Conservation (phyloP, 2,329 filamentous ascomycete species). For the Cercospora canescens region DNA sequence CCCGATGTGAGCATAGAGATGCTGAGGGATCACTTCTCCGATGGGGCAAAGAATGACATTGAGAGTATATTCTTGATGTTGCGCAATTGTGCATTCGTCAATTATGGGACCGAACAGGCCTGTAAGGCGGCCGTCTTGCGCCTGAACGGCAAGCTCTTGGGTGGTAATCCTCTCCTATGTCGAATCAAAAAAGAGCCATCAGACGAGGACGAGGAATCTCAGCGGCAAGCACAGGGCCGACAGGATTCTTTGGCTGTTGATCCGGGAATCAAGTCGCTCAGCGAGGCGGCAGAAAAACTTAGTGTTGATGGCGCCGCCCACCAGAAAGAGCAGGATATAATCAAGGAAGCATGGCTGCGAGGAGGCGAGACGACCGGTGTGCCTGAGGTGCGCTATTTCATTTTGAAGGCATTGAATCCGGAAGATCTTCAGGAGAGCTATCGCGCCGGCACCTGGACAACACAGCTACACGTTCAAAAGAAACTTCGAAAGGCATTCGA, state of each 20-base stretch:
- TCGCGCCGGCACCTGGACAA: conserved; percentile 84
- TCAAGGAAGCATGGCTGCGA: neutral
- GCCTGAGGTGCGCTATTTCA: conserved; percentile 69
- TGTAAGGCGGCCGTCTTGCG: conserved; percentile 75
- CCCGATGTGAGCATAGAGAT: conserved; percentile 77
- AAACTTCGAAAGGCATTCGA: conserved; percentile 77
- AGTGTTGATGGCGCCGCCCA: neutral
- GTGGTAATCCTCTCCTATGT: conserved; percentile 83
- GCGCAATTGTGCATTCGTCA: conserved; percentile 94
- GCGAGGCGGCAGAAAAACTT: neutral
- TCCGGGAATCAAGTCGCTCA: neutral
- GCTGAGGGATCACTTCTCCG: conserved; percentile 88
- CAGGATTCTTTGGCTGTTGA: neutral
- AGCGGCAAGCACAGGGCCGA: neutral
- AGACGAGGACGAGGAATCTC: neutral
- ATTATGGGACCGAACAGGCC: conserved; percentile 78
- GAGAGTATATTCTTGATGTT: conserved; percentile 88
- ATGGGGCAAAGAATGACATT: conserved; percentile 69
- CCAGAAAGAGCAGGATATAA: neutral
- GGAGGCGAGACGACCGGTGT: neutral
- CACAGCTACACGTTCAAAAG: conserved; percentile 87
- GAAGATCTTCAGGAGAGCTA: conserved; percentile 88
- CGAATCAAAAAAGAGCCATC: conserved; percentile 60
- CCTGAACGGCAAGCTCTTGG: conserved; percentile 87
- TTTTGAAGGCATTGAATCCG: conserved; percentile 87